These are phyloP conservation scores for Neobulgaria alba DNA, from an alignment of 2,329 filamentous ascomycete genomes.

Conservation along the genomic window DNA sequence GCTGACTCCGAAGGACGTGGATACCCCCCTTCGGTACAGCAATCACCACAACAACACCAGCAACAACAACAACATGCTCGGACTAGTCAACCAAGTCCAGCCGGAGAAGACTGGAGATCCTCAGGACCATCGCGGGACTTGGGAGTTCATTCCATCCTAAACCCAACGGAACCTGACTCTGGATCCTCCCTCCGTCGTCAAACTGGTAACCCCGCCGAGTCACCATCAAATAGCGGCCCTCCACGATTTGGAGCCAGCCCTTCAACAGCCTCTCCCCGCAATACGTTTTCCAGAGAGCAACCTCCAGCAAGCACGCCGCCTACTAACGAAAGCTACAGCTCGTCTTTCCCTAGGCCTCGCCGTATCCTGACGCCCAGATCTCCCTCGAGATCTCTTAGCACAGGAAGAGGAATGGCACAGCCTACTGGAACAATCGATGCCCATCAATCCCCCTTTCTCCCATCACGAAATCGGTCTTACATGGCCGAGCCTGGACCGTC, in stretches of 20 bases:
- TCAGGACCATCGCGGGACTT: slow-evolving; percentile 25
- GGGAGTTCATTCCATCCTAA: slow-evolving; percentile 30
- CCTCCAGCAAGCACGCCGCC: slow-evolving; percentile 15
- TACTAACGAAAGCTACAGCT: slow-evolving; percentile 15
- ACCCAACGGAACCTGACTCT: slow-evolving; percentile 27
- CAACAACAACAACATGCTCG: slow-evolving; percentile 18
- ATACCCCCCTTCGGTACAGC: no score
- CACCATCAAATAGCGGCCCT: slow-evolving; percentile 16
- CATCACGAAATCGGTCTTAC: slow-evolving; percentile 34
- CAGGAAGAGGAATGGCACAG: slow-evolving; percentile 36
- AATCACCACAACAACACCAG: slow-evolving; percentile 17
- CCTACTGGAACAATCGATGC: slow-evolving; percentile 36
- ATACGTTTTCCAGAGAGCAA: slow-evolving; percentile 19
- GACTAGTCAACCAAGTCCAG: slow-evolving; percentile 9
- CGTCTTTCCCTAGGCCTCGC: slow-evolving; percentile 22
- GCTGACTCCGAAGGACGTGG: slow-evolving; percentile 18
- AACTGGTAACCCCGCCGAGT: slow-evolving; percentile 18
- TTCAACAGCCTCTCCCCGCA: slow-evolving; percentile 9
- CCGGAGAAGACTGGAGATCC: slow-evolving; percentile 20
- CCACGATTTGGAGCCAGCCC: slow-evolving; percentile 22
- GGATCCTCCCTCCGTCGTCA: slow-evolving; percentile 13
- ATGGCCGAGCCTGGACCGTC: slow-evolving; percentile 33
- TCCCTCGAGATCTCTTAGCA: slow-evolving; percentile 45
- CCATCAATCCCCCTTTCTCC: slow-evolving; percentile 39
- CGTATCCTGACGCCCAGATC: slow-evolving; percentile 28